Percentiles rank a stretch among this genome's conserved stretches.
Evolutionary conservation across 2,329 filamentous ascomycete species (phyloP).

Genomic region (Plectosphaerella sp.): DNA sequence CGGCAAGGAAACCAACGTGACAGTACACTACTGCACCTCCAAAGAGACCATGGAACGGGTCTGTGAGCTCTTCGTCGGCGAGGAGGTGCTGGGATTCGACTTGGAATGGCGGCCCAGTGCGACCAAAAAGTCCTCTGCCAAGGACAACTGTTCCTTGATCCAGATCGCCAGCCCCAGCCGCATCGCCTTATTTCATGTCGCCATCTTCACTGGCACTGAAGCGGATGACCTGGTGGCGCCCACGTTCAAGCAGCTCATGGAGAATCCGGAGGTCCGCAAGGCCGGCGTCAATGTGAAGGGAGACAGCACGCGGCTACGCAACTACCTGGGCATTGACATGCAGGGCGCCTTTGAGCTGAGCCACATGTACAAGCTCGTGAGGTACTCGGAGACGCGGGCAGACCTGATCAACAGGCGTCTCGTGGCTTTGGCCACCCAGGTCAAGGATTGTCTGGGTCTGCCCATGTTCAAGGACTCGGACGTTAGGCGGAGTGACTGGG

Average conservation of each 20-base stretch:
- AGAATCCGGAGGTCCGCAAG: constrained; percentile 66
- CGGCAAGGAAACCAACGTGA: constrained; percentile 44
- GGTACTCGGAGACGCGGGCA: constrained; percentile 50
- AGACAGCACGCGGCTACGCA: constrained; percentile 64
- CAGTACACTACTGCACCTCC: constrained; percentile 74
- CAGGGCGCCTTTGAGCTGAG: constrained; percentile 75
- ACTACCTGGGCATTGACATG: constrained; percentile 59
- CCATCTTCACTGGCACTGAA: constrained; percentile 47
- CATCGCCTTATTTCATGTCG: constrained; percentile 79
- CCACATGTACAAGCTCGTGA: constrained; percentile 75
- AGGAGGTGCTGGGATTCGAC: constrained; percentile 79
- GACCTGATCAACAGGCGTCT: constrained; percentile 60
- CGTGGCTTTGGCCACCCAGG: constrained; percentile 65
- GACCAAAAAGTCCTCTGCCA: constrained; percentile 40
- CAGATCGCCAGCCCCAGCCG: constrained; percentile 75
- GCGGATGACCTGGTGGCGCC: constrained; percentile 62
- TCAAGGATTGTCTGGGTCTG: constrained; percentile 65
- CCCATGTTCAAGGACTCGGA: constrained; percentile 69
- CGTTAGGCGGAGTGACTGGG: constrained; percentile 76
- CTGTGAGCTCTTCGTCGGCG: constrained; percentile 59
- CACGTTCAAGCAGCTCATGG: constrained; percentile 66
- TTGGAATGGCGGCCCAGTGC: constrained; percentile 72
- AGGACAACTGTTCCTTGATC: constrained; percentile 73
- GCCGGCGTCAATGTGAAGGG: constrained; percentile 71
- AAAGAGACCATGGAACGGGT: constrained; percentile 63